Base-by-base conservation (phyloP, 768 basidiomycete species). In the Heimioporus sp. region DNA sequence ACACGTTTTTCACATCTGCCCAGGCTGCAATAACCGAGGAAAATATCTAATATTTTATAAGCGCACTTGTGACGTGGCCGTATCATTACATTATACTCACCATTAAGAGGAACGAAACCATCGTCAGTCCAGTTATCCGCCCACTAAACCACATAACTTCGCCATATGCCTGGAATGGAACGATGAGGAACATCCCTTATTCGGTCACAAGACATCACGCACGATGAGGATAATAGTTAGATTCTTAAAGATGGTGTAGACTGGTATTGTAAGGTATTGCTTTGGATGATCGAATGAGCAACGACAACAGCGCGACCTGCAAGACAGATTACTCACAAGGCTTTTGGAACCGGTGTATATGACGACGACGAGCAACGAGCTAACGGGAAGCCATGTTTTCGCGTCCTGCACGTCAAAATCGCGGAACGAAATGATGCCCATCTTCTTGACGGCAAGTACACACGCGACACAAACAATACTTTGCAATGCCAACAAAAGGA, bases 201-300 rank as follows among this genome's bases (percentile, higher is more conserved):
- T 16, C 28, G 7, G 19, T 4, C 19, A 50, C 13, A 17, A 46
- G 15, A 24, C 20, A 47, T 20, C 10, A 76, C 87, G 58, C 57
- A 92, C 95, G 65, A 98, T 98, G 28, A 99, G 80, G 58, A 99
- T 98, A 63, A 98, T 99, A n/a, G 97, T 98, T 63, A 98, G 65
- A 68, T 99, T 99, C 73, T 99, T 99, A 82, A 98, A 98, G 57
- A 99, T 98, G 1, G 97, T 98, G 73, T 98, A 99, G 24, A 98
- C 86, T 0, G 97, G 97, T 71, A 99, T 98, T 58, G 85, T 90
- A 44, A 99, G 78, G 72, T 86, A 92, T 95, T 98, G 97, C 94
- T 98, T 69, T 6, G 34, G 12, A 41, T 10, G 19, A 19, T 43
- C 45, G 24, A 19, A 48, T 47, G 50, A 49, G 46, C 19, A 30